These are phyloP conservation scores for Castanea crenata DNA, from an alignment of 306 rosid genomes.

Conservation along the genomic window DNA sequence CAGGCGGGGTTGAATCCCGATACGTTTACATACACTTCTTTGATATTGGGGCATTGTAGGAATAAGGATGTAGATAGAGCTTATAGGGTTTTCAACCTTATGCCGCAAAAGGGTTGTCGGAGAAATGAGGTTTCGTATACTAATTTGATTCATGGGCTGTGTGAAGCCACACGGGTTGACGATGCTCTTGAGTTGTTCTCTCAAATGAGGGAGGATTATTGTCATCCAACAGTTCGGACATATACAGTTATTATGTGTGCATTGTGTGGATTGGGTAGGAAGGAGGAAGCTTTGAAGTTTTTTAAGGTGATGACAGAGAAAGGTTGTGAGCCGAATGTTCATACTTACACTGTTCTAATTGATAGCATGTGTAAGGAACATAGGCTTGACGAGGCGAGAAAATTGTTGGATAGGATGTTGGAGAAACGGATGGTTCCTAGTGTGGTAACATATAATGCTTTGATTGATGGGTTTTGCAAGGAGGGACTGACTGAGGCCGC, in stretches of 20 bases:
- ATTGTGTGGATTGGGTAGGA: conserved; percentile 50
- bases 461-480: conserved; percentile 74
- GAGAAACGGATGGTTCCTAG: conserved; percentile 59
- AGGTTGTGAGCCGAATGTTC: conserved; percentile 65
- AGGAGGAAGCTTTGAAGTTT: conserved; percentile 44
- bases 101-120: conserved; percentile 49
- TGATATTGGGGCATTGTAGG: conserved; percentile 81
- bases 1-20: conserved; percentile 55
- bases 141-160: conserved; percentile 66
- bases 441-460: conserved; percentile 62
- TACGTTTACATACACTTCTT: conserved; percentile 61
- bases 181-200: conserved; percentile 56
- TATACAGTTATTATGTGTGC: conserved; percentile 53
- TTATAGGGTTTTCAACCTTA: conserved; percentile 39
- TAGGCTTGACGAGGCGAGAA: conserved; percentile 52
- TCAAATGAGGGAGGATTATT: conserved; percentile 60
- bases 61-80: conserved; percentile 49
- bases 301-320: conserved; percentile 57
- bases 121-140: conserved; percentile 63
- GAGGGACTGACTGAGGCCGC: conserved; percentile 56
- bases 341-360: conserved; percentile 69
- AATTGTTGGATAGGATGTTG: conserved; percentile 48
- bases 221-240: conserved; percentile 57
- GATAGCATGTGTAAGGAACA: conserved; percentile 52
- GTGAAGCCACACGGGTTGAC: conserved; percentile 46